phyloP scores from a whole-genome alignment of 2,329 filamentous ascomycete species.

The Byssothecium circinans region DNA sequence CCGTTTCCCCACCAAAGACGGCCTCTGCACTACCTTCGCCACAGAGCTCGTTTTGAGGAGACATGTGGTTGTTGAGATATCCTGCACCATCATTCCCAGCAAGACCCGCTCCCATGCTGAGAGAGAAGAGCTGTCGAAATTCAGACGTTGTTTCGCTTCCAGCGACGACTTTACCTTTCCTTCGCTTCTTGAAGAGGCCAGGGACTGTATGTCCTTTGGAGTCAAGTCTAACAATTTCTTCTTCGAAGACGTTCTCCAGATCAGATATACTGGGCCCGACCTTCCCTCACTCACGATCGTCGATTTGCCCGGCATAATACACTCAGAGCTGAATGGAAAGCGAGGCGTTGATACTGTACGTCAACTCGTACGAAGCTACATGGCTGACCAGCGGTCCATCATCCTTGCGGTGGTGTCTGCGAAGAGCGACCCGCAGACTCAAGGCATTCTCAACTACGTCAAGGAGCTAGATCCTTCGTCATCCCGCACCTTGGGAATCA shows the following conservation, averaged over 20 bases:
- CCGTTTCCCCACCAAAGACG: constrained; percentile 59
- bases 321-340: constrained; percentile 49
- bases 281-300: constrained; percentile 55
- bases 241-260: constrained; percentile 30
- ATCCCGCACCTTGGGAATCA: constrained; percentile 47
- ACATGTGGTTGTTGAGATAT: constrained; percentile 38
- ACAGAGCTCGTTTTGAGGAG: constrained; percentile 61
- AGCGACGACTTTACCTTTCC: constrained; percentile 40
- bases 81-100: constrained; percentile 47
- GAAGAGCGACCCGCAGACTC: constrained; percentile 45
- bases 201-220: constrained; percentile 47
- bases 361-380: constrained; percentile 49
- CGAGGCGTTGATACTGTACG: constrained; percentile 51
- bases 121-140: constrained; percentile 17
- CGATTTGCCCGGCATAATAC: constrained; percentile 60
- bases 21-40: constrained; percentile 62
- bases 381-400: constrained; percentile 47
- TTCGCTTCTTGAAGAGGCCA: constrained; percentile 55
- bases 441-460: constrained; percentile 37
- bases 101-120: constrained; percentile 16
- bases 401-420: constrained; percentile 52
- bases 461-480: constrained; percentile 3
- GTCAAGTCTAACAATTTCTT: constrained; percentile 7
- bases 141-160: constrained; percentile 18
- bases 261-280: constrained; percentile 35